Evolutionary conservation across 441 rosid genomes (phyloP).

Genomic region (Rhodomyrtus psidioides): DNA sequence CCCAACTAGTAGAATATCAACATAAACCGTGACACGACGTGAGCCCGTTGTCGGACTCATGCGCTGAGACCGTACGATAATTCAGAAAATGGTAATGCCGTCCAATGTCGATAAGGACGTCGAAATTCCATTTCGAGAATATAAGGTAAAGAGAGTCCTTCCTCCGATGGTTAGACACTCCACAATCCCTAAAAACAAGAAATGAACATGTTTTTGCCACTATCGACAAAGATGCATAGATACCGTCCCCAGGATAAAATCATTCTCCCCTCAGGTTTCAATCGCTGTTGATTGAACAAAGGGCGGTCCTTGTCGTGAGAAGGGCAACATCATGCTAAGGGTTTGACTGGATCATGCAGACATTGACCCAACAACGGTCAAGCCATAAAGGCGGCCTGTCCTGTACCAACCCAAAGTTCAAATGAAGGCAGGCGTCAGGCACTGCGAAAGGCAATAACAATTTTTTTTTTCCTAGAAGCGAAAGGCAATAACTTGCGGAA

Average conservation of each 20-base stretch:
- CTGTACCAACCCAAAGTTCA: neutral
- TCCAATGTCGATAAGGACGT: neutral
- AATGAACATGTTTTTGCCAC: neutral
- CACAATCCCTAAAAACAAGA: neutral
- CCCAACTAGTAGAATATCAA: neutral
- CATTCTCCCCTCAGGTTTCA: neutral
- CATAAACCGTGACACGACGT: too few species aligned
- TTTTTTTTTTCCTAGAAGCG: too few species aligned
- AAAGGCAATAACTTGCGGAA: neutral
- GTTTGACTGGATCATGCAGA: neutral
- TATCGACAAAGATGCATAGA: neutral
- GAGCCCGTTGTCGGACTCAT: neutral
- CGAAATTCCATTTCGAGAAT: neutral
- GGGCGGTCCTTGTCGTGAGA: neutral
- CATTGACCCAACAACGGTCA: neutral
- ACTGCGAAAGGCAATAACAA: neutral
- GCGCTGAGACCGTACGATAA: neutral
- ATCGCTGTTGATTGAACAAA: neutral
- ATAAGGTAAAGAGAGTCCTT: neutral
- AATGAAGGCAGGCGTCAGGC: neutral
- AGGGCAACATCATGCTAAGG: neutral
- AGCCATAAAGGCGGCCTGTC: neutral
- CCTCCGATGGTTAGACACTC: neutral
- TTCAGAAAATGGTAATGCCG: neutral
- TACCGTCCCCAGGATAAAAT: neutral